phyloP scores from a whole-genome alignment of 2,329 filamentous ascomycete genomes.

The Fusarium anthophilum region DNA sequence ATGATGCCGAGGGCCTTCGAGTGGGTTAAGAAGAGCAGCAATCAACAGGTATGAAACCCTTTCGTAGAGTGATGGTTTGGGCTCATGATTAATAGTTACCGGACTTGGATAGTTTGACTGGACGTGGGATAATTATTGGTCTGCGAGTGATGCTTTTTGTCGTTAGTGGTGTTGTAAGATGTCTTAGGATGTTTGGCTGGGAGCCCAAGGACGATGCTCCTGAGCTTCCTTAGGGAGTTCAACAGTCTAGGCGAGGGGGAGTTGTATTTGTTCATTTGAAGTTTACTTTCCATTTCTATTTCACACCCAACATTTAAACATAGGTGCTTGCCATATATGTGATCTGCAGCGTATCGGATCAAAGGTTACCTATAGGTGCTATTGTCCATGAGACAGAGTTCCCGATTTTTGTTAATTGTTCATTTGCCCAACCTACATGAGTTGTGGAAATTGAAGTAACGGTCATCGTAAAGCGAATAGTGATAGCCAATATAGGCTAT shows the following conservation, averaged over 20 bases:
- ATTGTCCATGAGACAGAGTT: too few species aligned
- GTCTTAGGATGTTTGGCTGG: neutral
- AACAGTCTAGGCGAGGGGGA: accelerated
- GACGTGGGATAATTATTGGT: neutral
- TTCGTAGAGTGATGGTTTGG: accelerated
- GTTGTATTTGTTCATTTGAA: too few species aligned
- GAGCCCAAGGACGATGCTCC: neutral
- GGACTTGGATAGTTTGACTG: neutral
- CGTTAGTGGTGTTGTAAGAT: accelerated
- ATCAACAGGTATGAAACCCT: neutral
- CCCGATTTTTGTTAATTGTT: too few species aligned
- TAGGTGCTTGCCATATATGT: too few species aligned
- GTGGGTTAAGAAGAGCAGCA: neutral
- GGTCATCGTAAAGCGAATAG: too few species aligned
- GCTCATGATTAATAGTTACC: neutral
- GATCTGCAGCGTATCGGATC: too few species aligned
- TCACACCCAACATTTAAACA: accelerated
- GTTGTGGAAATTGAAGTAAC: too few species aligned
- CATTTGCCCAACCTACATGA: too few species aligned
- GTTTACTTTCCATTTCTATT: too few species aligned
- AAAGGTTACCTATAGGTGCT: too few species aligned
- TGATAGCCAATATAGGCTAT: too few species aligned
- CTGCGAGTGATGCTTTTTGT: neutral
- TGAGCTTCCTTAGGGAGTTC: neutral
- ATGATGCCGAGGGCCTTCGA: neutral